Evolutionary conservation across 441 rosid genomes (phyloP).

Genomic region (Jatropha multifida): DNA sequence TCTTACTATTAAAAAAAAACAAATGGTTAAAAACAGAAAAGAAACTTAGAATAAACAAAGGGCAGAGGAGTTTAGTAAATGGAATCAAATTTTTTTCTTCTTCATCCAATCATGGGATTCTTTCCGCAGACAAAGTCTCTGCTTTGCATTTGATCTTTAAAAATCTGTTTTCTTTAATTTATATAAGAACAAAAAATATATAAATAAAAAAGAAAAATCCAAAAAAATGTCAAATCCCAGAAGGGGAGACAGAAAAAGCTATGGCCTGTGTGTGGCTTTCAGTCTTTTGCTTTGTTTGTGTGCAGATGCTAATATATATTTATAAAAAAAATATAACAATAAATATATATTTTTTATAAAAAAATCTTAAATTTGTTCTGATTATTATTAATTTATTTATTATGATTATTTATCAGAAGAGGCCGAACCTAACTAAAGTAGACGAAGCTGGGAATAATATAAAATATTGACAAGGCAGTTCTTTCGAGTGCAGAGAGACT

Average conservation of each 20-base stretch:
- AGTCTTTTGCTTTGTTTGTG: not conserved
- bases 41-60: not conserved
- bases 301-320: not conserved
- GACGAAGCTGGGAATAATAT: too few species aligned
- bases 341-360: too few species aligned
- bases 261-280: not conserved
- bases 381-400: too few species aligned
- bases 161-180: too few species aligned
- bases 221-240: not conserved
- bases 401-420: too few species aligned
- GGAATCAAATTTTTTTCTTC: not conserved
- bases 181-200: not conserved
- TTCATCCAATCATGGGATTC: not conserved
- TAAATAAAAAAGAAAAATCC: not conserved
- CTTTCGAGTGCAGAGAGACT: not conserved
- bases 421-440: too few species aligned
- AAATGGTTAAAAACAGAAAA: not conserved
- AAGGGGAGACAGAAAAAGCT: not conserved
- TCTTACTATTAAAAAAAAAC: not conserved
- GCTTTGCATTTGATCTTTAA: not conserved
- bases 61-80: not conserved
- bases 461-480: too few species aligned
- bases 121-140: not conserved
- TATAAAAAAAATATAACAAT: too few species aligned
- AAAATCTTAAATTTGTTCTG: too few species aligned